Base-by-base conservation (phyloP, 73 alveolate genomes). In the Paramecium octaurelia region DNA sequence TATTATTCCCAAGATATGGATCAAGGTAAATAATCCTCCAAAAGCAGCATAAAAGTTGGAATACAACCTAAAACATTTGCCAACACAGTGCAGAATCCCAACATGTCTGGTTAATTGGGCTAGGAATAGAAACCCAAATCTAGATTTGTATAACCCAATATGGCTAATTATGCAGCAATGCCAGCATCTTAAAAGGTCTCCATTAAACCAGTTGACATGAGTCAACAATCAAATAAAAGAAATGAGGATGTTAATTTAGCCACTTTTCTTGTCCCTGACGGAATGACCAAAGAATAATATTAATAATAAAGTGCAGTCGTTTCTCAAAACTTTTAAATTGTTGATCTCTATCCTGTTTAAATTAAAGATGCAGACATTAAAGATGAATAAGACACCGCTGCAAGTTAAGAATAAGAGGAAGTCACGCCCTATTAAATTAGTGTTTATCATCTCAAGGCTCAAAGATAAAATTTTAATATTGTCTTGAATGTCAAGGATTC, bases 71-170 rank as follows among this genome's bases (percentile, higher is more conserved):
- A 64, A 64, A 64, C 84, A 64, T 64, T 64, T 64, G 84, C 50
- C 4, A 64, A 64, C 27, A 0, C 42, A 64, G 48, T 6, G 6
- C 11, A 64, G 24, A 64, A 64, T 64, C 84, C 84, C 14, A 64
- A 64, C 31, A 64, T 64, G 84, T 64, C 84, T 31, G 84, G 84
- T 64, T 64, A 64, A 64, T 64, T 64, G 27, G 84, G 46, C 9
- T 64, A 0, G 8, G 69, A 54, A 4, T 54, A 27, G 14, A 64
- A 64, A 34, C 84, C 84, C 0, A 64, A 64, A 64, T 64, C 84
- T 64, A 27, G 84, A 64, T 64, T 64, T 64, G 48, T 64, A 23
- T 64, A 64, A 64, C 84, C 84, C 0, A 64, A 34, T 34, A 64
- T 64, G 84, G n/a, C 46, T 31, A 24, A 12, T 27, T 64, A 64